Evolutionary conservation across 495 filamentous ascomycete species (phyloP), one percentile per base, ranked within the genome.

Genomic region (Penicillium roqueforti): DNA sequence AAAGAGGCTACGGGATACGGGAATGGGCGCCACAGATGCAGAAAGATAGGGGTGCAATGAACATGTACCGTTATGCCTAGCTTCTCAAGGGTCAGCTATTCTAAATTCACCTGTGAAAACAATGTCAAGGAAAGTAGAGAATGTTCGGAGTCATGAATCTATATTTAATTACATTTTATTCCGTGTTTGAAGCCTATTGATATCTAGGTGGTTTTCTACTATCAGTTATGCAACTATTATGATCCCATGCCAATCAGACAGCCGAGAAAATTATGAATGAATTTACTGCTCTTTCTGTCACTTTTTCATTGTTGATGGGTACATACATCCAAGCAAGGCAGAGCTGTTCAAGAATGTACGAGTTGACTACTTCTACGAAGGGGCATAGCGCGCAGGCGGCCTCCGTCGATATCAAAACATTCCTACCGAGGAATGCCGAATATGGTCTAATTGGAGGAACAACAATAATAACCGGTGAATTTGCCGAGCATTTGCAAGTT

Each of bases 21-120:
- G 37, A 43, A n/a, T 62, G 49, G 51, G 25, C 26, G 20, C 34
- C 38, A n/a, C 7, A 49, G 7, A 38, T 37, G 32, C 22, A 39
- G 22, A 38, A 28, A 6, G 47, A 49, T 9, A 13, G 31, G 1
- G 3, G 16, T 7, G n/a, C 32, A 11, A 36, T 22, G 32, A 39
- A 11, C 8, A 6, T 25, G 6, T 39, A 38, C 7, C 34, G 23
- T 14, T 28, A 49, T 28, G 31, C 46, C 14, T 20, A 26, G 19
- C 19, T 48, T 23, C 32, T 32, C 18, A 37, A 23, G 29, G 46
- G 46, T 16, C 13, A 16, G 18, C 19, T 32, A 8, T 37, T 25
- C 31, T 32, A 48, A 18, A 38, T 31, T 23, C 29, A 34, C 9
- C 9, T 47, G 6, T 47, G 18, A 47, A 36, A 7, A 23, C n/a